phyloP scores from a whole-genome alignment of 2,329 filamentous ascomycete species.

The Colletotrichum sojae region DNA sequence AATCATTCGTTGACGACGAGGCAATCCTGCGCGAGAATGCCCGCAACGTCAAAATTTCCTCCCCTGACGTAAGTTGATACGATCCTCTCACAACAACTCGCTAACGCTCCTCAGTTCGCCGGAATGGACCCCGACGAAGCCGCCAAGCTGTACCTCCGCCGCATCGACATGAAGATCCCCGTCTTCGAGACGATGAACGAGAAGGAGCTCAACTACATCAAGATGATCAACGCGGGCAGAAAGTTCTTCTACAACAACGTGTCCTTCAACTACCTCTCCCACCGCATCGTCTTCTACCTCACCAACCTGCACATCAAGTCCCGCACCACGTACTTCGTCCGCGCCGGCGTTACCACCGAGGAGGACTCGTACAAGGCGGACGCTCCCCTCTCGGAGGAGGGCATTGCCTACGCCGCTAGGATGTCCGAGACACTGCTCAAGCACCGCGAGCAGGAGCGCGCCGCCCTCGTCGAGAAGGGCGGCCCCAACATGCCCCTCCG shows the following conservation, averaged over 20 bases:
- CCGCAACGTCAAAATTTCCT: slow-evolving; percentile 96
- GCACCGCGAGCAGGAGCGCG: slow-evolving; percentile 86
- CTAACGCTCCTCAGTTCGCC: slow-evolving; percentile 73
- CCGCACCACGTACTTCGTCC: slow-evolving; percentile 91
- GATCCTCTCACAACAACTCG: not conserved
- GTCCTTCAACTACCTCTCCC: slow-evolving; percentile 95
- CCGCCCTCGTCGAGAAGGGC: slow-evolving; percentile 76
- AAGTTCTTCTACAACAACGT: slow-evolving; percentile 97
- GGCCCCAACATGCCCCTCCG: slow-evolving; percentile 79
- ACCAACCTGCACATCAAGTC: slow-evolving; percentile 98
- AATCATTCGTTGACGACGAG: slow-evolving; percentile 94
- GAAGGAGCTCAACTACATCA: slow-evolving; percentile 94
- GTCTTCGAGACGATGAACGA: slow-evolving; percentile 98
- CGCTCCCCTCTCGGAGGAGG: slow-evolving; percentile 84
- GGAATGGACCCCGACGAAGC: slow-evolving; percentile 94
- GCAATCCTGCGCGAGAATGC: slow-evolving; percentile 97
- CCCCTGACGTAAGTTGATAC: slow-evolving; percentile 80
- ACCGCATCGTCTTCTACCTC: slow-evolving; percentile 98
- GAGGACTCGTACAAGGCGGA: slow-evolving; percentile 95
- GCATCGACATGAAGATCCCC: slow-evolving; percentile 93
- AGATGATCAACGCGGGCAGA: slow-evolving; percentile 98
- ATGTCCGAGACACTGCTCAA: slow-evolving; percentile 88
- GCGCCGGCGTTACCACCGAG: slow-evolving; percentile 87
- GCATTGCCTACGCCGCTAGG: slow-evolving; percentile 83
- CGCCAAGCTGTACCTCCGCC: slow-evolving; percentile 89